Conservation (phyloP, 2,329 filamentous ascomycete genomes). For the Pestalotiopsis sp. region DNA sequence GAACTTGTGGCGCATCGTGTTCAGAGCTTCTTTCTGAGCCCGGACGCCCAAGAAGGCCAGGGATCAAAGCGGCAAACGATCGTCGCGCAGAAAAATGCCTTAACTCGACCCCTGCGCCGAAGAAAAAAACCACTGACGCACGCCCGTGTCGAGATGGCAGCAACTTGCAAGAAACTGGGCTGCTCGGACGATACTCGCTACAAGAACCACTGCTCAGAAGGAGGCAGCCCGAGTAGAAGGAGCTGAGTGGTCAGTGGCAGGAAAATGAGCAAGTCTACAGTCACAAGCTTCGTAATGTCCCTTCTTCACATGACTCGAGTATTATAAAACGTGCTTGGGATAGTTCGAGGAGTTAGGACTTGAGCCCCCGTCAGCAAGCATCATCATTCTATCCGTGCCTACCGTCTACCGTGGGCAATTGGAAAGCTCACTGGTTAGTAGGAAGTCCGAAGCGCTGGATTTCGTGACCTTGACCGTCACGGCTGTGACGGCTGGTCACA, state of each 20-base stretch:
- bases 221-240: neutral
- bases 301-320: neutral
- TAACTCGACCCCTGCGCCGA: neutral
- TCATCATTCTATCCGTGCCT: neutral
- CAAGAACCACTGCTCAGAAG: neutral
- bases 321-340: neutral
- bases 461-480: neutral
- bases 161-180: neutral
- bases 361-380: neutral
- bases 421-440: neutral
- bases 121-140: constrained; percentile 2
- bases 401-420: neutral
- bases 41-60: neutral
- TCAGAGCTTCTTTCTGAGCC: neutral
- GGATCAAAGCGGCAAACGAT: constrained; percentile 3
- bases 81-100: neutral
- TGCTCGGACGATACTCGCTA: neutral
- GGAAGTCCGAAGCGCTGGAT: neutral
- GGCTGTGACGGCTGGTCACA: neutral
- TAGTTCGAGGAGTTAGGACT: neutral
- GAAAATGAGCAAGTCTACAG: neutral
- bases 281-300: neutral
- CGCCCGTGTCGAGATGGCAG: neutral
- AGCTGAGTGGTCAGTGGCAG: neutral
- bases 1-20: constrained; percentile 3